These are phyloP conservation scores for Yamadazyma scolyti DNA, from an alignment of 805 yeast species.

Conservation along the genomic window DNA sequence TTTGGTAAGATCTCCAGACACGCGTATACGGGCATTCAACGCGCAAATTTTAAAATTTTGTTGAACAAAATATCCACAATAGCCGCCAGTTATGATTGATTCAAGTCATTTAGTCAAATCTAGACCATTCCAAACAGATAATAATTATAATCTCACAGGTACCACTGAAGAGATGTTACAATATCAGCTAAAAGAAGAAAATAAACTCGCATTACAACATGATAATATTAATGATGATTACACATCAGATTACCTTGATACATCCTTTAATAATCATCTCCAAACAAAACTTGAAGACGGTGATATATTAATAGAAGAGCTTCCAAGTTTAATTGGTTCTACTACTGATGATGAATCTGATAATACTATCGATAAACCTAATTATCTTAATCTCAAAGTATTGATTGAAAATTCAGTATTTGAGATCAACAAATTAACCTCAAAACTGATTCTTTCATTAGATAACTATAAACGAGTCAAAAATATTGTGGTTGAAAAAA, in stretches of 20 bases:
- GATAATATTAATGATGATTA: slow-evolving; percentile 9
- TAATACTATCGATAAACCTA: slow-evolving; percentile 14
- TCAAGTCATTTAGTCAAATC: slow-evolving; percentile 31
- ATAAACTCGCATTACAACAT: slow-evolving; percentile 19
- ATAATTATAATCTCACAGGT: slow-evolving; percentile 29
- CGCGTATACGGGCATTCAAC: too few species aligned
- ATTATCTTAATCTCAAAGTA: slow-evolving; percentile 38
- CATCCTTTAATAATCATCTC: slow-evolving; percentile 31
- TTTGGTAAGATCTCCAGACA: too few species aligned
- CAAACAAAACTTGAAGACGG: slow-evolving; percentile 28
- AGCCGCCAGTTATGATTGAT: slow-evolving; percentile 32
- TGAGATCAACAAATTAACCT: slow-evolving; percentile 32
- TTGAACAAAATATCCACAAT: too few species aligned
- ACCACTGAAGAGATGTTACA: slow-evolving; percentile 42
- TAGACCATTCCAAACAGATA: slow-evolving; percentile 32
- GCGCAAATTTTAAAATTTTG: too few species aligned
- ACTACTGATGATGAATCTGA: slow-evolving; percentile 19
- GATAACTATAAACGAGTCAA: slow-evolving; percentile 25
- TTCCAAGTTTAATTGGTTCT: slow-evolving; percentile 16
- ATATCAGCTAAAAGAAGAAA: slow-evolving; percentile 41
- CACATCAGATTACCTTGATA: slow-evolving; percentile 16
- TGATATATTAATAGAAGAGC: slow-evolving; percentile 15
- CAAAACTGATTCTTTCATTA: slow-evolving; percentile 30
- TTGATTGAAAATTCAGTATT: slow-evolving; percentile 44
- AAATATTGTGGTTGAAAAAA: slow-evolving; percentile 23